Percentiles rank a stretch among this genome's conserved stretches.
Conservation (phyloP, 306 rosid genomes). For the Rosa persica region DNA sequence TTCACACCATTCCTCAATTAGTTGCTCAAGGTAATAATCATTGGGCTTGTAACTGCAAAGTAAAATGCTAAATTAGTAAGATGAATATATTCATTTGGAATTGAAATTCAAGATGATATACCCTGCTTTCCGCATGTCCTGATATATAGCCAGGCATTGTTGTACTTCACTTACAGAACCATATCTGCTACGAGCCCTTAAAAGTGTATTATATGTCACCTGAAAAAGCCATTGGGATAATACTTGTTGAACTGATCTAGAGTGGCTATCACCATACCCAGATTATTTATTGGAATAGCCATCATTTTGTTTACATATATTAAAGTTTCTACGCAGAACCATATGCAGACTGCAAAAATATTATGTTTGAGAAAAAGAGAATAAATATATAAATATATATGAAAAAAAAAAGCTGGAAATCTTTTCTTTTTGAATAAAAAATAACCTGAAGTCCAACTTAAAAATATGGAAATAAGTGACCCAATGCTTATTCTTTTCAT, state of each 20-base stretch:
- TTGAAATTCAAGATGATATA: conserved; percentile 25
- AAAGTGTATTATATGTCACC: conserved; percentile 88
- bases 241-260: background rate
- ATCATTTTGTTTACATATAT: background rate
- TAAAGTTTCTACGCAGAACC: background rate
- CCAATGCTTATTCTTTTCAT: background rate
- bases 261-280: background rate
- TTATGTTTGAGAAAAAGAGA: background rate
- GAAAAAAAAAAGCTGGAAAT: background rate
- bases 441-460: background rate
- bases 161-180: conserved; percentile 81
- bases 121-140: conserved; percentile 96
- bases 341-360: background rate
- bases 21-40: conserved; percentile 71
- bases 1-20: conserved; percentile 96
- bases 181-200: conserved; percentile 72
- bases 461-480: background rate
- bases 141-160: conserved; percentile 81
- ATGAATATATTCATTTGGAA: conserved; percentile 10
- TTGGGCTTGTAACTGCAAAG: conserved; percentile 71
- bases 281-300: background rate
- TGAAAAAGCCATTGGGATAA: conserved; percentile 31
- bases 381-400: too few relatives aligned
- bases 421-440: too few relatives aligned
- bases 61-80: conserved; percentile 7